These are phyloP conservation scores for Populus nigra DNA, from an alignment of 345 rosid species.

Conservation along the genomic window DNA sequence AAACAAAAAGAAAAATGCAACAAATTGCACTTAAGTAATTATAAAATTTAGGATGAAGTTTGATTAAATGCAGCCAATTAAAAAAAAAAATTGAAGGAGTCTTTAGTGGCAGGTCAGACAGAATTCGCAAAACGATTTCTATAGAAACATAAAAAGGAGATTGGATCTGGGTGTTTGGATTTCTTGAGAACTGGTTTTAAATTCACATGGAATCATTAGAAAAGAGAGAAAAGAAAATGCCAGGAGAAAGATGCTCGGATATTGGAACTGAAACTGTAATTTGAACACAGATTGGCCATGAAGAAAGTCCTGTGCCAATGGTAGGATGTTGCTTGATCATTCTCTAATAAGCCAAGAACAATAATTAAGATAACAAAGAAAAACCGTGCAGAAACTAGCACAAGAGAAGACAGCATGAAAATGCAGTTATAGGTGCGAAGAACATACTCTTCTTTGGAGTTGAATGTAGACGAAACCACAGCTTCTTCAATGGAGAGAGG, in stretches of 20 bases:
- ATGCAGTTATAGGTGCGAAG: not conserved
- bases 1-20: not conserved
- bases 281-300: not conserved
- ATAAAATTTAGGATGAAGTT: too few relatives aligned
- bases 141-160: not conserved
- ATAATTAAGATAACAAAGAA: not conserved
- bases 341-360: not conserved
- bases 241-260: not conserved
- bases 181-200: not conserved
- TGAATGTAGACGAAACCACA: conserved; percentile 74
- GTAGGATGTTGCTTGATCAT: not conserved
- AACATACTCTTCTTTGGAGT: conserved; percentile 67
- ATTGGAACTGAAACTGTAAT: not conserved
- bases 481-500: conserved; percentile 90
- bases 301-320: not conserved
- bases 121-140: not conserved
- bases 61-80: too few relatives aligned
- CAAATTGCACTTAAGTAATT: too few relatives aligned
- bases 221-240: not conserved
- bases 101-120: not conserved
- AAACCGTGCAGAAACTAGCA: not conserved
- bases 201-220: not conserved
- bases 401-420: not conserved
- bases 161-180: not conserved
- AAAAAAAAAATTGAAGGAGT: too few relatives aligned